Evolutionary conservation across 176 grass and related monocot genomes (phyloP), one percentile per base, ranked within the genome.

Genomic region (Oryza nivara): DNA sequence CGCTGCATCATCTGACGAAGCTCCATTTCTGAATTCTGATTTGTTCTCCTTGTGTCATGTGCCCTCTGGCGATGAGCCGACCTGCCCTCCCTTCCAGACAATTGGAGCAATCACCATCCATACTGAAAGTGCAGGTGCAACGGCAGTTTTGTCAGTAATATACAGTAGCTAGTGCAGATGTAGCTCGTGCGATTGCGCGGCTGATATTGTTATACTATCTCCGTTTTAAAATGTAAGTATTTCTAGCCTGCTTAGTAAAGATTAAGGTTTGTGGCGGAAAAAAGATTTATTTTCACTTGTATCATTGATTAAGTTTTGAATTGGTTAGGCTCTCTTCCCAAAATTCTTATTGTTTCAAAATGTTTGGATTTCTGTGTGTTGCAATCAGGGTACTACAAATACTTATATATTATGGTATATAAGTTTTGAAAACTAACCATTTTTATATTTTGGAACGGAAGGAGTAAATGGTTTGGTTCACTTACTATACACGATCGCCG

Each of bases 401-500:
- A 4, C 0, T 8, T 41, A 7, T 41, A 7, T 41, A 8, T 41
- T 41, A 7, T 41, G 40, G 40, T 41, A 41, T 41, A 41, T 41
- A 41, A 41, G 8, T 41, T 41, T 41, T 41, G 7, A 41, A 41
- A 6, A 1, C 1, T 8, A 41, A 41, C 0, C 0, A 41, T 4
- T 49, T 0, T 15, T 2, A 20, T 58, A 20, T 58, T n/a, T 58
- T 71, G 10, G 6, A 41, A 41, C 1, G 40, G 7, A 41, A 4
- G 7, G 1, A 41, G 6, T 41, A 85, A 4, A 36, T 36, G 34
- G 3, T 36, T 36, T 36, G 3, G 35, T 36, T 36, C 35, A 36
- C 94, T 89, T 88, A 96, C 96, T 82, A 72, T 99, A 99, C 19
- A 86, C 90, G 84, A 99, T 63, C 11, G 88, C 88, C 25, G 96